phyloP scores from a whole-genome alignment of 139 green algal genomes.

The Chlorella vulgaris region DNA sequence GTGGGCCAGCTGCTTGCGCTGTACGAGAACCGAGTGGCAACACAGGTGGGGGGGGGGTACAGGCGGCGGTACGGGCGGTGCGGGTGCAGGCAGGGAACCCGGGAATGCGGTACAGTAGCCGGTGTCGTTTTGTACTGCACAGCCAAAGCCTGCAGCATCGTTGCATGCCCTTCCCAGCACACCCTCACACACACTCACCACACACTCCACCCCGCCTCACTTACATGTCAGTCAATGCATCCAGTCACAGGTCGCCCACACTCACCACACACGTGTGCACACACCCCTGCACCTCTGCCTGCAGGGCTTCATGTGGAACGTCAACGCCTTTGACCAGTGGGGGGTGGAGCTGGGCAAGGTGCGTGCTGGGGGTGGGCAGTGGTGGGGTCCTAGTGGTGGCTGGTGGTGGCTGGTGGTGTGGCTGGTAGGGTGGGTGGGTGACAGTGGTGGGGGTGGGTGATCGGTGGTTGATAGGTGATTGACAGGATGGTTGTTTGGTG shows the following conservation, averaged over 20 bases:
- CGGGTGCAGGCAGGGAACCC: no score
- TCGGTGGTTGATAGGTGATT: not conserved
- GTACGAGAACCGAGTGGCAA: constrained; percentile 96
- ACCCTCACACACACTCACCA: no score
- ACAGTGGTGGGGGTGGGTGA: not conserved
- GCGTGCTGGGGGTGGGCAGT: no score
- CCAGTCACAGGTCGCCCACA: not conserved
- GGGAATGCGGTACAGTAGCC: no score
- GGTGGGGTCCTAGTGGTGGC: not conserved
- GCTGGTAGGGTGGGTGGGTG: not conserved
- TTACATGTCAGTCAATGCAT: no score
- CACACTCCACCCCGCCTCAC: no score
- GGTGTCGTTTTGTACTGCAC: no score
- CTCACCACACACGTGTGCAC: not conserved
- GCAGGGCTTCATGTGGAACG: constrained; percentile 96
- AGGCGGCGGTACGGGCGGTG: not conserved
- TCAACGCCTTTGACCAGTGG: constrained; percentile 99
- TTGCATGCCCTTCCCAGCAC: no score
- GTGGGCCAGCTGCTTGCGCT: constrained; percentile 95
- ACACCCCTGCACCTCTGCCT: constrained; percentile 32
- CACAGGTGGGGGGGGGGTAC: not conserved
- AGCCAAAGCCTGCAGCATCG: no score
- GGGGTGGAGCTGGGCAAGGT: constrained; percentile 99
- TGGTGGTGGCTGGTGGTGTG: not conserved
- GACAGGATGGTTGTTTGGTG: not conserved